Evolutionary conservation across 768 basidiomycete genomes (phyloP).

Genomic region (Artomyces pyxidatus): DNA sequence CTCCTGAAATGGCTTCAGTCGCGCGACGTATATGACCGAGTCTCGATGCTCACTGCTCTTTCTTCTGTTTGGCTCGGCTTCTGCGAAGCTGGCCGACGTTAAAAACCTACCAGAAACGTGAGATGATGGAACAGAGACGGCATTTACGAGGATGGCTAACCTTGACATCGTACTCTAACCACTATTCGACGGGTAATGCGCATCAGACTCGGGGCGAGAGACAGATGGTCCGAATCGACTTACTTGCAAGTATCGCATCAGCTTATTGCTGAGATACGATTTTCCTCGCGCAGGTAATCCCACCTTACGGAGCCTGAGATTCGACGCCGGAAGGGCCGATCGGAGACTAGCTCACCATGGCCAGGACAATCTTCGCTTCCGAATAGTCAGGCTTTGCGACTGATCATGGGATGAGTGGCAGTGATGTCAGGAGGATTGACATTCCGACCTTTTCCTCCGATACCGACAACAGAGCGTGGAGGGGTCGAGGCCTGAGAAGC

Average conservation of each 20-base stretch:
- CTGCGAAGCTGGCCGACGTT: constrained; percentile 94
- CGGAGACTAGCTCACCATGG: constrained; percentile 57
- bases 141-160: no score
- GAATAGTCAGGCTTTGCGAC: constrained; percentile 98
- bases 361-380: constrained; percentile 96
- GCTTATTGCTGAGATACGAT: constrained; percentile 96
- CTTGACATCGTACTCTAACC: constrained; percentile 97
- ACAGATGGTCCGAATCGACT: not conserved
- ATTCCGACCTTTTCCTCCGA: constrained; percentile 73
- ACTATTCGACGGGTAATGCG: constrained; percentile 38
- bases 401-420: constrained; percentile 23
- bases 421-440: no score
- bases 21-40: not conserved
- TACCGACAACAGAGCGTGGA: constrained; percentile 78
- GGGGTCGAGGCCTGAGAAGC: constrained; percentile 72
- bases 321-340: not conserved
- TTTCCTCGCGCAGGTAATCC: constrained; percentile 97
- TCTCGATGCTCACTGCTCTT: constrained; percentile 47
- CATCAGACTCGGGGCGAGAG: not conserved
- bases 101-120: constrained; percentile 77
- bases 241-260: constrained; percentile 92
- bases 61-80: constrained; percentile 73
- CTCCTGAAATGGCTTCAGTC: constrained; percentile 44
- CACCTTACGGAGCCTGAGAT: constrained; percentile 42
- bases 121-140: no score